phyloP scores from a whole-genome alignment of 495 filamentous ascomycete species.

The Ascobolus immersus region DNA sequence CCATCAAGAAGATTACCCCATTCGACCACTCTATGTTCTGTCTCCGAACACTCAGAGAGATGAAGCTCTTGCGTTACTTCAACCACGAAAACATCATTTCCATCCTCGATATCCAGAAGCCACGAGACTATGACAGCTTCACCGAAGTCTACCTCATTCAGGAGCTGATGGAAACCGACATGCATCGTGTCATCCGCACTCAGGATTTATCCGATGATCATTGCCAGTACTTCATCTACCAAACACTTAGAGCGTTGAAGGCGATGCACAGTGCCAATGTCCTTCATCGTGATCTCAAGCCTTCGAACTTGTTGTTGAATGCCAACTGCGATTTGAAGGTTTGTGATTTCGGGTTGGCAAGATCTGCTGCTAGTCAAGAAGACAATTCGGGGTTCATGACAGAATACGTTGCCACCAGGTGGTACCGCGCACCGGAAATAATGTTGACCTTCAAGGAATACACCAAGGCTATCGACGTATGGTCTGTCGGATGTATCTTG shows the following conservation, averaged over 20 bases:
- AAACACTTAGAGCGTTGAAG: slow-evolving; percentile 91
- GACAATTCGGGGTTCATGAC: slow-evolving; percentile 99
- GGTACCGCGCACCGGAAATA: slow-evolving; percentile 98
- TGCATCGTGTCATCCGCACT: slow-evolving; percentile 97
- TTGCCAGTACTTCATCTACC: slow-evolving; percentile 99
- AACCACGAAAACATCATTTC: slow-evolving; percentile 99
- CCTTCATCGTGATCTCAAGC: slow-evolving; percentile 90
- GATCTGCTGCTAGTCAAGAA: slow-evolving; percentile 77
- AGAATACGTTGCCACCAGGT: slow-evolving; percentile 96
- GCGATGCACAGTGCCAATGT: slow-evolving; percentile 99
- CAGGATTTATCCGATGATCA: slow-evolving; percentile 97
- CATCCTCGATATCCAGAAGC: slow-evolving; percentile 96
- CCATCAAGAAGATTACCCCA: slow-evolving; percentile 99
- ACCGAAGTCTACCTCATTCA: slow-evolving; percentile 98
- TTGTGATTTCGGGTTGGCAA: slow-evolving; percentile 87
- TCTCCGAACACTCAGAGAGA: slow-evolving; percentile 84
- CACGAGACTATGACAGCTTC: slow-evolving; percentile 81
- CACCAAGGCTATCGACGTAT: slow-evolving; percentile 98
- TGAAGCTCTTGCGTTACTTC: slow-evolving; percentile 98
- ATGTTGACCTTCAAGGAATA: slow-evolving; percentile 99
- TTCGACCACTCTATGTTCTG: slow-evolving; percentile 99
- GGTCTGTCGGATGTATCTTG: slow-evolving; percentile 96
- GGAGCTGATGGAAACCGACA: slow-evolving; percentile 99
- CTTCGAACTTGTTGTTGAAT: slow-evolving; percentile 86
- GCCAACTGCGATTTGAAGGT: slow-evolving; percentile 99